A percentile compares a stretch with the other conserved stretches of the same genome.
Conservation (phyloP, 2,329 filamentous ascomycete genomes). For the Xylaria sp. region DNA sequence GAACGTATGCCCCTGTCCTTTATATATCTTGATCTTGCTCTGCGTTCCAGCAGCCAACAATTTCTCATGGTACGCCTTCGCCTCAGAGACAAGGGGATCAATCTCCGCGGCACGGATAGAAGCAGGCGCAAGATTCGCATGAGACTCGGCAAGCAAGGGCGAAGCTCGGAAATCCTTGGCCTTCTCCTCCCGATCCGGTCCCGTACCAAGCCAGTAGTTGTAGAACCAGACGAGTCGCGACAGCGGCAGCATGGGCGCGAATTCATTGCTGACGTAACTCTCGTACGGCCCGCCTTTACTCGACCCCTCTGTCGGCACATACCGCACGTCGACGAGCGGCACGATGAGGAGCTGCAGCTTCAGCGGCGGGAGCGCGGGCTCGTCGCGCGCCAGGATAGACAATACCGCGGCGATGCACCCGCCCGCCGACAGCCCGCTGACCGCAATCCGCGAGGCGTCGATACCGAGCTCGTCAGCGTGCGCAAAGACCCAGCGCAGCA, state of each 20-base stretch:
- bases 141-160: slow-evolving; percentile 50
- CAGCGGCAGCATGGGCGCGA: slow-evolving; percentile 52
- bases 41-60: slow-evolving; percentile 47
- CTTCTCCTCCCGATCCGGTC: slow-evolving; percentile 44
- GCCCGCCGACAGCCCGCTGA: slow-evolving; percentile 46
- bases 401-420: slow-evolving; percentile 46
- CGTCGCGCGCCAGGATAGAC: slow-evolving; percentile 44
- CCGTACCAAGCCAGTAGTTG: slow-evolving; percentile 52
- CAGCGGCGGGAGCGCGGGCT: slow-evolving; percentile 46
- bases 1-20: slow-evolving; percentile 53
- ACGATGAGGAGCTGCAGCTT: slow-evolving; percentile 51
- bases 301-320: slow-evolving; percentile 49
- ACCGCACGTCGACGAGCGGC: slow-evolving; percentile 51
- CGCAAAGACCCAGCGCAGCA: slow-evolving; percentile 54
- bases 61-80: slow-evolving; percentile 49
- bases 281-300: slow-evolving; percentile 47
- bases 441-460: slow-evolving; percentile 43
- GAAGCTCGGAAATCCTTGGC: slow-evolving; percentile 50
- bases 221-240: slow-evolving; percentile 52
- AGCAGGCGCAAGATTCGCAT: slow-evolving; percentile 50
- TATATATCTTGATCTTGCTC: slow-evolving; percentile 51
- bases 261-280: slow-evolving; percentile 49
- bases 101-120: slow-evolving; percentile 51
- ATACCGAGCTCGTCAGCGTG: slow-evolving; percentile 47
- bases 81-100: slow-evolving; percentile 51